These are phyloP conservation scores for Talaromyces liani DNA, from an alignment of 495 filamentous ascomycete species.

Conservation along the genomic window DNA sequence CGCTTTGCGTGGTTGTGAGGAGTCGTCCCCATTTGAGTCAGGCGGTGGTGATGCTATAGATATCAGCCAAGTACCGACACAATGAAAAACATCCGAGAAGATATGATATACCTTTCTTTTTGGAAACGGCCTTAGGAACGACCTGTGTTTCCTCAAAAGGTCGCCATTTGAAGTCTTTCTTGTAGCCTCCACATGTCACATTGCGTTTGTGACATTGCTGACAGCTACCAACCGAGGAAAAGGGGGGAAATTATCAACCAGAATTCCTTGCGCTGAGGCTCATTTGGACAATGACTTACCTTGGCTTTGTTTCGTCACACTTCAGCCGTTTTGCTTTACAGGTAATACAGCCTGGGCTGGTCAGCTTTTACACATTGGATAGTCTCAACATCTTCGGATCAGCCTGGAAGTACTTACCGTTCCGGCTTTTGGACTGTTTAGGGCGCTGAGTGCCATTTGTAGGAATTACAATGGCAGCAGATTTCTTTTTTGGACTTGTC, in stretches of 20 bases:
- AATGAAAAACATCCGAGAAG: neutral
- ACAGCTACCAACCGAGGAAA: slow-evolving; percentile 27
- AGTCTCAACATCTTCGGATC: neutral
- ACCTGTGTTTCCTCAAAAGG: slow-evolving; percentile 64
- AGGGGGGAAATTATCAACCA: neutral
- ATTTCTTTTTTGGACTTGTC: slow-evolving; percentile 9
- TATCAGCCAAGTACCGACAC: neutral
- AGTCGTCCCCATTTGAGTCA: neutral
- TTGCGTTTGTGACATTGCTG: slow-evolving; percentile 64
- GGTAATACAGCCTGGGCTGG: slow-evolving; percentile 60
- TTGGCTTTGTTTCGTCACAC: slow-evolving; percentile 73
- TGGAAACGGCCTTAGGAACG: slow-evolving; percentile 38
- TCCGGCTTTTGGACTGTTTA: slow-evolving; percentile 78
- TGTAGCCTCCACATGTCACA: slow-evolving; percentile 70
- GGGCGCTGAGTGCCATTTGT: slow-evolving; percentile 29
- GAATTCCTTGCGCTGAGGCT: neutral
- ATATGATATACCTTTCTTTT: slow-evolving; percentile 42
- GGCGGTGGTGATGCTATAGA: slow-evolving; percentile 4
- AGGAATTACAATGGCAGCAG: slow-evolving; percentile 6
- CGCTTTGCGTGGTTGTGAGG: slow-evolving; percentile 4
- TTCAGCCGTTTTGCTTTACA: slow-evolving; percentile 79
- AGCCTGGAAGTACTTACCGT: slow-evolving; percentile 43
- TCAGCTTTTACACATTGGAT: neutral
- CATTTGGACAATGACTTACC: slow-evolving; percentile 8
- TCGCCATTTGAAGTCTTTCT: slow-evolving; percentile 80